Evolutionary conservation across 129 eudicot species (phyloP).

Genomic region (Deinandra increscens): DNA sequence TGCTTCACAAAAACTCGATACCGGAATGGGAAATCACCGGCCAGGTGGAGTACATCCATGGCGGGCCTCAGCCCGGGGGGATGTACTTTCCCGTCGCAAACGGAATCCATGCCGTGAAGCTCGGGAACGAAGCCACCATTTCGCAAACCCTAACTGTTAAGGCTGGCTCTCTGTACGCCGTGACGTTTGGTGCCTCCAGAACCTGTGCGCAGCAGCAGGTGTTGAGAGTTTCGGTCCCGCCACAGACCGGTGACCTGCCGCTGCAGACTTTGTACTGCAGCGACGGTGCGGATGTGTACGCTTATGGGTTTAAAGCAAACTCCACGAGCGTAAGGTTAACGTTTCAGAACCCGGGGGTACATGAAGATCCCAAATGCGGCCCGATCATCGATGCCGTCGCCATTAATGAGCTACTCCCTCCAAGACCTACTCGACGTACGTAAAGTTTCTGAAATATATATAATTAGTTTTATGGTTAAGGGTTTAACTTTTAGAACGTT

Average conservation of each 20-base stretch:
- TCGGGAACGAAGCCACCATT: slow-evolving; percentile 75
- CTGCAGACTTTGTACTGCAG: slow-evolving; percentile 77
- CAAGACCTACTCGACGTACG: slow-evolving; percentile 49
- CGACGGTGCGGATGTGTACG: slow-evolving; percentile 71
- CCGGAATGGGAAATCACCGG: slow-evolving; percentile 88
- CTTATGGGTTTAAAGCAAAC: slow-evolving; percentile 63
- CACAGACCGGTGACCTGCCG: slow-evolving; percentile 72
- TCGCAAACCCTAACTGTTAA: slow-evolving; percentile 67
- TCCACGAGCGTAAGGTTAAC: slow-evolving; percentile 43
- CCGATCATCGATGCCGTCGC: slow-evolving; percentile 83
- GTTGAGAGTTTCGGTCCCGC: slow-evolving; percentile 59
- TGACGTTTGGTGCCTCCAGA: slow-evolving; percentile 84
- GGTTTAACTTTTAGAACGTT: not conserved
- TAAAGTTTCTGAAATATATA: not conserved
- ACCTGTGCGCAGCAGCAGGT: slow-evolving; percentile 94
- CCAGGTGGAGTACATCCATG: slow-evolving; percentile 72
- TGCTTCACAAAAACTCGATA: slow-evolving; percentile 46
- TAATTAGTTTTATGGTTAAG: too few species aligned
- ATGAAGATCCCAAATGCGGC: slow-evolving; percentile 90
- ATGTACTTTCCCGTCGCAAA: slow-evolving; percentile 74
- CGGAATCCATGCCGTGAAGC: slow-evolving; percentile 83
- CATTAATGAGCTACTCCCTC: slow-evolving; percentile 72
- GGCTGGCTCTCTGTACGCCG: slow-evolving; percentile 47
- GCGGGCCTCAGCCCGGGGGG: slow-evolving; percentile 88
- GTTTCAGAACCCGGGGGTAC: slow-evolving; percentile 60